Conservation (phyloP, 371 early-diverging fungal genomes). For the Lichtheimia hyalospora region DNA sequence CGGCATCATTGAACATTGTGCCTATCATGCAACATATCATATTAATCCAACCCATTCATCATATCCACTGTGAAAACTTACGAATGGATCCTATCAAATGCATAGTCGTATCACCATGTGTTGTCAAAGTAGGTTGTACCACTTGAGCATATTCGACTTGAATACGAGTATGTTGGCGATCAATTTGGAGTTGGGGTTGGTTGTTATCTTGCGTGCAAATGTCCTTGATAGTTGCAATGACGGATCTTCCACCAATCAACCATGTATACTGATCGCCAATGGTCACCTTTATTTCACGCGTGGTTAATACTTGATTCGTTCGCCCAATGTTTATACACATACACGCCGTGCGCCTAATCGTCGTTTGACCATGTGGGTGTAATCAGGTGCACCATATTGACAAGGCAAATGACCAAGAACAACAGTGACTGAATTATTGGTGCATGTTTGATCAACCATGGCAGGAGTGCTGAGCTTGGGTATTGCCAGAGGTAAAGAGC, state of each 20-base stretch:
- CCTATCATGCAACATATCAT: slow-evolving; percentile 1
- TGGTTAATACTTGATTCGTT: too few relatives aligned
- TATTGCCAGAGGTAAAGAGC: too few relatives aligned
- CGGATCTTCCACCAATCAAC: slow-evolving; percentile 4
- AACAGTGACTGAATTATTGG: too few relatives aligned
- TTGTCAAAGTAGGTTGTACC: not conserved
- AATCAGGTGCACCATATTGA: too few relatives aligned
- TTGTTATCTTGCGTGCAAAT: not conserved
- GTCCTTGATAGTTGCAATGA: slow-evolving; percentile 1
- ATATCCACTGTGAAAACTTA: not conserved
- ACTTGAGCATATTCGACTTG: not conserved
- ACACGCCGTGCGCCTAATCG: slow-evolving; percentile 4
- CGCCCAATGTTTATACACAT: not conserved
- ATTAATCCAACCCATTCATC: not conserved
- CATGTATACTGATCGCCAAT: slow-evolving; percentile 7
- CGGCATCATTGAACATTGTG: slow-evolving; percentile 22
- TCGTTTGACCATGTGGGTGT: slow-evolving; percentile 8
- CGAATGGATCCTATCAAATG: slow-evolving; percentile 2
- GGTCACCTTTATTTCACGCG: slow-evolving; percentile 1
- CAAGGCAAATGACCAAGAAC: too few relatives aligned
- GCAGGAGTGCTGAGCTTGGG: too few relatives aligned
- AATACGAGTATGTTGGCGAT: slow-evolving; percentile 1
- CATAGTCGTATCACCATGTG: slow-evolving; percentile 1
- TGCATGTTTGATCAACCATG: too few relatives aligned
- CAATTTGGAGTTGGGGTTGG: not conserved